Evolutionary conservation across 495 filamentous ascomycete genomes (phyloP), one percentile per base, ranked within the genome.

Genomic region (Penicillium silybi): DNA sequence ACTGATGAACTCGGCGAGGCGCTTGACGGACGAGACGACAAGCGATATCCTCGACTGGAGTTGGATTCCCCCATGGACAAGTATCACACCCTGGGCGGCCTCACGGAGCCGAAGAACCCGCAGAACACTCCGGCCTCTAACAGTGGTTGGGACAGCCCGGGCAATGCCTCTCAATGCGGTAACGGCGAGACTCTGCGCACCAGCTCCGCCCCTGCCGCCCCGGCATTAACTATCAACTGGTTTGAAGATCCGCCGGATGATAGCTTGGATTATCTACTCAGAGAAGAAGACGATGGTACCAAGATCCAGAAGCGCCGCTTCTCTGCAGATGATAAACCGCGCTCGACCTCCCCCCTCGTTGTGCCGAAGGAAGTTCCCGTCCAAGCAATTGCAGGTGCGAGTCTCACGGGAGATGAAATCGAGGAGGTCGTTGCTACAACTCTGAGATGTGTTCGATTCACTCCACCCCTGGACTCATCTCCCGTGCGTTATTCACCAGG

Each of bases 91-190:
- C 50, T 61, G 22, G 61, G 65, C 18, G 52, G 44, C 13, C 42
- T 52, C 50, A 18, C 40, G 6, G 56, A 61, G 35, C 55, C 56
- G 3, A 20, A 27, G 19, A 62, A 58, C 19, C 57, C 65, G 6
- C 56, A 59, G 18, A 66, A 67, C 49, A 66, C 67, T 3, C 65
- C 65, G 1, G 56, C 52, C 6, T 63, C 59, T 5, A 44, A 54
- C 35, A 63, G 52, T 35, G 53, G 50, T 18, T 26, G 34, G 23
- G 44, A 32, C 4, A 58, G 56, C 41, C 45, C 29, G 3, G 23
- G 41, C 6, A 41, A 44, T 17, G 9, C 25, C 0, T 23, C 15
- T 26, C 15, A 19, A 3, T 43, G 25, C 13, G 23, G 22, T 39
- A 49, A 52, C n/a, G 35, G 18, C 9, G 45, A 53, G 20, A 52